Evolutionary conservation across 2,329 filamentous ascomycete genomes (phyloP), one percentile per base, ranked within the genome.

Genomic region (Sporothrix mexicana): DNA sequence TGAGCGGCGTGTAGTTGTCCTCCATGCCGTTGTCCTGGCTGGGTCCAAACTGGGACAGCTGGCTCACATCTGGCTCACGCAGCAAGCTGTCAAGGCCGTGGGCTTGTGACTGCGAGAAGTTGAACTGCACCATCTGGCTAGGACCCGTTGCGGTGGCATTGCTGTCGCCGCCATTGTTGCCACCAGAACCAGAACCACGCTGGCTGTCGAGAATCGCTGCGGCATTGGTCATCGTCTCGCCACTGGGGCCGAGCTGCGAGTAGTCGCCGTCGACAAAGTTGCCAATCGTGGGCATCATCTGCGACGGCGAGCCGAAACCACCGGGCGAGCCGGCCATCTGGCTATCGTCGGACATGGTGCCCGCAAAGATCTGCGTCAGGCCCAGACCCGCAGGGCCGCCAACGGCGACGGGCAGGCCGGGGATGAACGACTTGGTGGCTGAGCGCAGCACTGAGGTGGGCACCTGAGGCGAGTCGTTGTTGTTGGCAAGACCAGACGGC

Each of bases 331-430:
- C 55, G 15, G 78, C 77, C 20, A 76, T 77, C 77, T 89, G 86
- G 76, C 86, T 89, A 79, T 84, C 90, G 66, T 93, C 94, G 2
- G 43, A 64, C 89, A 98, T 92, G 0, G 94, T 97, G 13, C 93
- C 93, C 5, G 92, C 93, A 79, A 97, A 98, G 75, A 96, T 95
- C 78, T 97, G 95, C 0, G 94, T 97, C 61, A 97, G 85, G 10
- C 93, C 92, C 57, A 97, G 83, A 2, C 89, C 90, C 49, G 88
- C 89, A 25, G 88, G 85, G 0, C 85, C 87, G 25, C 82, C 82
- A 9, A 78, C 77, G 7, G 85, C 81, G 3, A 91, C 85, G 2
- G 90, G 88, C 23, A 93, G 82, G 1, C 90, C 91, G 3, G 91
- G 92, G 73, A 93, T 92, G 76, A 92, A 91, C 0, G 84, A 87